Evolutionary conservation across 805 yeast genomes (phyloP).

Genomic region (Tetrapisispora pingtungensis): DNA sequence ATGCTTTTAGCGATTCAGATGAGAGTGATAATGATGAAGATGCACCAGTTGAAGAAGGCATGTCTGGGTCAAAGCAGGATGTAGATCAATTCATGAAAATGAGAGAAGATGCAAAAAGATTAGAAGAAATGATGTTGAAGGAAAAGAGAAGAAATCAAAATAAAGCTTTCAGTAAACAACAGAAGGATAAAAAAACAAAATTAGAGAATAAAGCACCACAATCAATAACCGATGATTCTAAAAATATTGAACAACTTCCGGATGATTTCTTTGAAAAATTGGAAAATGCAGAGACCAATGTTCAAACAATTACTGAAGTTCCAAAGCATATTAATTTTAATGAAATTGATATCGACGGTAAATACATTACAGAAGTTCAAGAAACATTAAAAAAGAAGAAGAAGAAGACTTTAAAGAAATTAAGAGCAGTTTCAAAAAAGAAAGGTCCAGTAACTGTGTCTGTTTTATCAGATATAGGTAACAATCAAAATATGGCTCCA

Average conservation of each 20-base stretch:
- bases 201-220: slow-evolving; percentile 7
- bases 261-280: slow-evolving; percentile 31
- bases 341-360: slow-evolving; percentile 16
- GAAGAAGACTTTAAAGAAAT: slow-evolving; percentile 26
- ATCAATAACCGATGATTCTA: slow-evolving; percentile 12
- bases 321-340: slow-evolving; percentile 31
- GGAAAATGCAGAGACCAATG: slow-evolving; percentile 10
- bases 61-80: slow-evolving; percentile 20
- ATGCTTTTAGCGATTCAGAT: slow-evolving; percentile 4
- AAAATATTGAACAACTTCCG: slow-evolving; percentile 33
- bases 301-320: slow-evolving; percentile 9
- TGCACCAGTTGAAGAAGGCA: slow-evolving; percentile 43
- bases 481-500: slow-evolving; percentile 22
- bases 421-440: slow-evolving; percentile 23
- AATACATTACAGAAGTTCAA: slow-evolving; percentile 11
- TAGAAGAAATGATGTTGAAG: slow-evolving; percentile 21
- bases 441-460: slow-evolving; percentile 37
- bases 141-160: slow-evolving; percentile 29
- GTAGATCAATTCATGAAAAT: slow-evolving; percentile 20
- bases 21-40: slow-evolving; percentile 31
- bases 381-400: slow-evolving; percentile 17
- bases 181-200: slow-evolving; percentile 21
- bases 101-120: slow-evolving; percentile 18
- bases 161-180: slow-evolving; percentile 25
- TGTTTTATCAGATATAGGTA: slow-evolving; percentile 17